Base-by-base conservation (phyloP, 768 basidiomycete species). In the Strobilomyces dryophilus region DNA sequence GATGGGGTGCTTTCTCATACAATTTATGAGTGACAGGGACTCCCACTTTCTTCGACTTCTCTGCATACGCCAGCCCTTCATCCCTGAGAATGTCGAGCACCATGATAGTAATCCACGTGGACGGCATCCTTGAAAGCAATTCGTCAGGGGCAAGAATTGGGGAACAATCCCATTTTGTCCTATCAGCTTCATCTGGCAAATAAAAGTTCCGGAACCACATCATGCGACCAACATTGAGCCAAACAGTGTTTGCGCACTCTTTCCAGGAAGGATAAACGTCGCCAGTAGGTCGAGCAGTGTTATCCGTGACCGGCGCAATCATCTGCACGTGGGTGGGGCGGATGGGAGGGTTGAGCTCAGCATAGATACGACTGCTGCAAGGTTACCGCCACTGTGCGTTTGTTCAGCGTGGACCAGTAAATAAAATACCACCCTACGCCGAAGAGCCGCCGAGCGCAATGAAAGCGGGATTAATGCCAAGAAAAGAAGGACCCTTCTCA, bases 381-480 rank as follows among this genome's bases (percentile, higher is more conserved):
- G 77, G 61, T 90, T 88, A 0, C 84, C 87, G 5, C 87, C 87
- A 47, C 87, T 89, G 57, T 27, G n/a, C 10, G 18, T 43, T 53
- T 15, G 26, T 8, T 57, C n/a, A 55, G 45, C 20, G 48, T 47
- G 11, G n/a, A 24, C 26, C 29, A 8, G 14, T 14, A 14, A 1
- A 11, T 27, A 41, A 27, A 44, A 43, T 29, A 21, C 2, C 37
- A 20, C 14, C 68, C 18, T 65, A 80, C 85, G 87, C 85, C 15
- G 86, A 88, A 6, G 84, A 83, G 8, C 89, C 89, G 2, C 87
- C 87, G 4, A 89, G 81, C 2, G 86, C 84, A 51, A 90, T 78
- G 47, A 71, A 71, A 18, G 65, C 63, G 1, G 70, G 69, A 61
- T 89, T 74, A 34, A 82, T 71, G 34, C 73, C 67, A 9, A 90